Base-by-base conservation (phyloP, 371 early-diverging fungal species). In the Mortierella sp. region DNA sequence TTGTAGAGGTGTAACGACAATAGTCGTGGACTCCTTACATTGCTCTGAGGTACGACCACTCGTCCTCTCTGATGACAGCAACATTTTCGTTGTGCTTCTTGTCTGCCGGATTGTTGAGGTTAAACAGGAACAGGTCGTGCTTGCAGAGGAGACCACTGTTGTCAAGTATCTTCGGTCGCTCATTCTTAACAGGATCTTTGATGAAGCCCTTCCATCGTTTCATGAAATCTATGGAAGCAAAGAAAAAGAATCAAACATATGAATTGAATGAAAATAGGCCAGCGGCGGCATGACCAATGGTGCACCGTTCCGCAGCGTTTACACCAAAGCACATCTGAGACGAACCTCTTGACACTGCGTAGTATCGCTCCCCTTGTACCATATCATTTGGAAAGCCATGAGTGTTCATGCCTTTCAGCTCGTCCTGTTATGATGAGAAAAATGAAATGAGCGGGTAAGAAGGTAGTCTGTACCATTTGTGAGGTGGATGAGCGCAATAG, bases 171-270 rank as follows among this genome's bases (percentile, higher is more conserved):
- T 16, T 24, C 1, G 88, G 88, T 10, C 80, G 76, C 63, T 74
- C 46, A 54, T 74, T 75, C 35, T 48, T 58, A 21, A 71, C 24
- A 3, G 88, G 88, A 38, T 71, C 71, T 41, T 81, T 81, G 16
- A 81, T 38, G 70, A 71, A 84, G 27, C 70, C 68, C 16, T 70
- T 38, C 88, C 88, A 87, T 54, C 51, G 46, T n/a, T 60, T 75
- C 58, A 84, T 70, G 32, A 87, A 87, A 16, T 43, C 87, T 83
- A 73, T n/a, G 8, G 4, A 18, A 35, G 63, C 2, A 63, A 63
- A 35, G 35, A 16, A 16, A 58, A 6, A 7, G 18, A 18, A 35
- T 12, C 5, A n/a, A 35, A 48, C 35, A 74, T 2, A 43, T 10
- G 32, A 16, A 54, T 16, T 32, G 5, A 11, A 46, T 38, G 21